These are phyloP conservation scores for Fusarium sp. DNA, from an alignment of 2,329 filamentous ascomycete species.

Conservation along the genomic window DNA sequence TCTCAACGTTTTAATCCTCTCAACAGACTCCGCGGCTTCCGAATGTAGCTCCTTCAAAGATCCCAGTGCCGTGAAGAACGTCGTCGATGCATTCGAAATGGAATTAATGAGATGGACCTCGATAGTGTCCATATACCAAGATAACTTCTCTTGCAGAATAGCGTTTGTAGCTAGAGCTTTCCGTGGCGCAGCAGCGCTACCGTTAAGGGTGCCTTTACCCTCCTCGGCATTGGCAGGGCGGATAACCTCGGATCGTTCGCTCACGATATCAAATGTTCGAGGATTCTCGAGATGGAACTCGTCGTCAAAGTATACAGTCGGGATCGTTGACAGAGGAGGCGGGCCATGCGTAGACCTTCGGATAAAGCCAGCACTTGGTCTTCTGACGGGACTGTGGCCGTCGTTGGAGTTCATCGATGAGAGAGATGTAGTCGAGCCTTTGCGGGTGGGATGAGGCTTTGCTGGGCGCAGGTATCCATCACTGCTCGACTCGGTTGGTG, in stretches of 20 bases:
- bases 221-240: conserved; percentile 68
- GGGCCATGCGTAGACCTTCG: conserved; percentile 75
- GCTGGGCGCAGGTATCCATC: conserved; percentile 62
- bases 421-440: conserved; percentile 57
- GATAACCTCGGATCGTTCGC: conserved; percentile 97
- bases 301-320: conserved; percentile 92
- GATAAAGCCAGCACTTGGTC: conserved; percentile 60
- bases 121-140: conserved; percentile 99
- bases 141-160: conserved; percentile 96
- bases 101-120: conserved; percentile 97
- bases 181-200: conserved; percentile 67
- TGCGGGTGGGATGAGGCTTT: conserved; percentile 45
- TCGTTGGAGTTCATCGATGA: conserved; percentile 64
- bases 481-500: conserved; percentile 50
- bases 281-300: conserved; percentile 96
- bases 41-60: conserved; percentile 90
- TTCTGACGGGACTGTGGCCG: conserved; percentile 54
- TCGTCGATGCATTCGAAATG: conserved; percentile 94
- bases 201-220: conserved; percentile 67
- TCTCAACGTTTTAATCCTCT: conserved; percentile 82
- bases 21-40: conserved; percentile 90
- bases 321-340: conserved; percentile 91
- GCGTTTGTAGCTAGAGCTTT: conserved; percentile 96
- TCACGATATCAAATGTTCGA: conserved; percentile 94
- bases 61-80: conserved; percentile 94